Conservation (phyloP, 306 rosid species). For the Lathyrus aphaca region DNA sequence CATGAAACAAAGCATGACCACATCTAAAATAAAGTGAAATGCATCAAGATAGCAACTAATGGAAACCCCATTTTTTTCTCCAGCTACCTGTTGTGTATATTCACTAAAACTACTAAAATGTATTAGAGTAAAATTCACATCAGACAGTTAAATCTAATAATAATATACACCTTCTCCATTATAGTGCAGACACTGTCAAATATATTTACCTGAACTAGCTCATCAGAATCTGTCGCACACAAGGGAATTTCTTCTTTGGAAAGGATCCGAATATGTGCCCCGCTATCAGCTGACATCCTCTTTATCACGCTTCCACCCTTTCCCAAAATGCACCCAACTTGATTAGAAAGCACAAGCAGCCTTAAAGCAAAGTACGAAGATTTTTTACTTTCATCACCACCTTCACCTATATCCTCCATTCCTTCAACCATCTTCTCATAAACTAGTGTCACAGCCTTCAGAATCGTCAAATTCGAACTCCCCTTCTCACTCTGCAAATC, state of each 20-base stretch:
- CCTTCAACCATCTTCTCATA: slow-evolving; percentile 70
- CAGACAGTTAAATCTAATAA: slow-evolving; percentile 25
- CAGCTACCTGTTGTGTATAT: neutral
- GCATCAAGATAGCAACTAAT: slow-evolving; percentile 28
- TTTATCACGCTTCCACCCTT: slow-evolving; percentile 92
- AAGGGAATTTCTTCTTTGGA: slow-evolving; percentile 81
- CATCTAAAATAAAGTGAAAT: slow-evolving; percentile 14
- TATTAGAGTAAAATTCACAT: neutral
- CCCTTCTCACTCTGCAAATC: slow-evolving; percentile 45
- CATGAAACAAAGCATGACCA: slow-evolving; percentile 27
- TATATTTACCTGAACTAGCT: slow-evolving; percentile 82
- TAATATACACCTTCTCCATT: neutral
- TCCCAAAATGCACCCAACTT: slow-evolving; percentile 90
- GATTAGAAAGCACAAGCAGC: slow-evolving; percentile 71
- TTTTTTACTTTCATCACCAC: slow-evolving; percentile 50
- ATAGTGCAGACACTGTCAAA: neutral
- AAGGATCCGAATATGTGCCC: slow-evolving; percentile 86
- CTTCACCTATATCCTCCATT: slow-evolving; percentile 50
- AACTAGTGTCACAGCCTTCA: slow-evolving; percentile 67
- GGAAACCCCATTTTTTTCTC: neutral
- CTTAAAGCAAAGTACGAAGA: slow-evolving; percentile 55
- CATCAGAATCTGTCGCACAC: slow-evolving; percentile 67
- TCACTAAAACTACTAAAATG: slow-evolving; percentile 25
- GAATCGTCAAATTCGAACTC: slow-evolving; percentile 46
- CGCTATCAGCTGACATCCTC: slow-evolving; percentile 84